These are phyloP conservation scores for Blechomonas ayalai DNA, from an alignment of 208 protist genomes.

Conservation along the genomic window DNA sequence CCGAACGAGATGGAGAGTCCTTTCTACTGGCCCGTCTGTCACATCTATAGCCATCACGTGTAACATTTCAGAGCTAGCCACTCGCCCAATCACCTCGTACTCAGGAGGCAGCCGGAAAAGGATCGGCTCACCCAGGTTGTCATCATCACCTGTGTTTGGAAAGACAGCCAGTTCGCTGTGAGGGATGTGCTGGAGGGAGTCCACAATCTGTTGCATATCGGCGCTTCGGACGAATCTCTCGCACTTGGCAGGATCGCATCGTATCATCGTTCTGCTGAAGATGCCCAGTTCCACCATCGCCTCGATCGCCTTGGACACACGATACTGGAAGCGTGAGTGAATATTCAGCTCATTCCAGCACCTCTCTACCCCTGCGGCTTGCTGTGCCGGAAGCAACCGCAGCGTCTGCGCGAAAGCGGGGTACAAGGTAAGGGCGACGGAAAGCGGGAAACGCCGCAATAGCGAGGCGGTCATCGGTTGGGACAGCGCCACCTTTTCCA, in stretches of 20 bases:
- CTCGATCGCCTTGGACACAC: conserved; percentile 43
- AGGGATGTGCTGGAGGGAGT: conserved; percentile 2
- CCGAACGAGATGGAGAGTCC: conserved; percentile 58
- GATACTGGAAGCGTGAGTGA: conserved; percentile 55
- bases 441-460: conserved; percentile 58
- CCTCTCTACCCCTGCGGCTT: conserved; percentile 34
- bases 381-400: conserved; percentile 27
- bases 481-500: conserved; percentile 24
- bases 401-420: conserved; percentile 40
- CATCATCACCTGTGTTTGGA: background rate
- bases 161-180: conserved; percentile 8
- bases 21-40: conserved; percentile 28
- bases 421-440: conserved; percentile 48
- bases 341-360: conserved; percentile 45
- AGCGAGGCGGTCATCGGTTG: conserved; percentile 64
- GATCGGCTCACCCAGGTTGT: conserved; percentile 3
- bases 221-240: conserved; percentile 14
- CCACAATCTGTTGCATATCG: conserved; percentile 9
- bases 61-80: conserved; percentile 37
- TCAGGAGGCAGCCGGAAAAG: conserved; percentile 35
- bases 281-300: conserved; percentile 47
- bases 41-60: conserved; percentile 34
- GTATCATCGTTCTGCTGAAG: conserved; percentile 28
- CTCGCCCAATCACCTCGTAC: conserved; percentile 63
- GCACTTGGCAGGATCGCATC: conserved; percentile 15